Percentiles rank a stretch among this genome's conserved stretches.
phyloP scores from a whole-genome alignment of 768 basidiomycete genomes.

The Boletus subparvulus region DNA sequence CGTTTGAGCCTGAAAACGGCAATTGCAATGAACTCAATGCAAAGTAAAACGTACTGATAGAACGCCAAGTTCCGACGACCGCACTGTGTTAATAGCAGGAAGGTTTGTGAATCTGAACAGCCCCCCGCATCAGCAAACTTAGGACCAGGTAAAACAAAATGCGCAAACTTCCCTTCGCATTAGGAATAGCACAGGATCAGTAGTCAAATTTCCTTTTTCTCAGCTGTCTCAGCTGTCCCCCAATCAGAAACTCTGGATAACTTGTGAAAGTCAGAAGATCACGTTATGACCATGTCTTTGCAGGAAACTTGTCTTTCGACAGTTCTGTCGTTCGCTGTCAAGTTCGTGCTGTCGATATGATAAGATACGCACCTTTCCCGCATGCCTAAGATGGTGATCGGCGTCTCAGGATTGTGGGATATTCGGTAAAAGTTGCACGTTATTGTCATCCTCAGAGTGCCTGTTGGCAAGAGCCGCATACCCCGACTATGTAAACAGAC shows the following conservation, averaged over 20 bases:
- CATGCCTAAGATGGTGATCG: slow-evolving; percentile 11
- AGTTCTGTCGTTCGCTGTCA: slow-evolving; percentile 2
- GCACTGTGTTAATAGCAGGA: background rate
- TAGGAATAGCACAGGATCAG: background rate
- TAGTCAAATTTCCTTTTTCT: background rate
- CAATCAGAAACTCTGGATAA: background rate
- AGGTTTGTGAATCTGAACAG: background rate
- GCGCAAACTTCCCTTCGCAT: background rate
- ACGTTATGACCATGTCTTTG: background rate
- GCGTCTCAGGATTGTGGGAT: slow-evolving; percentile 6
- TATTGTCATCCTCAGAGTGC: slow-evolving; percentile 17
- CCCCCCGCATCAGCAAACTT: background rate
- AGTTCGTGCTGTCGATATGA: background rate
- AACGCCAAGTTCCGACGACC: background rate
- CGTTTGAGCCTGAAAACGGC: background rate
- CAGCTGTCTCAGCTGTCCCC: background rate
- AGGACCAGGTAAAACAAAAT: background rate
- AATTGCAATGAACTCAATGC: background rate
- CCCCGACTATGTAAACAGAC: slow-evolving; percentile 3
- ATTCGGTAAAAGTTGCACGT: slow-evolving; percentile 16
- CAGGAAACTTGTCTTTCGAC: background rate
- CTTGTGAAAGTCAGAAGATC: background rate
- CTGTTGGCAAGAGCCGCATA: slow-evolving; percentile 14
- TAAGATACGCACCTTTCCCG: slow-evolving; percentile 1
- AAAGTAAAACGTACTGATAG: background rate